Base-by-base conservation (phyloP, 805 yeast genomes). In the Pichia membranifaciens region DNA sequence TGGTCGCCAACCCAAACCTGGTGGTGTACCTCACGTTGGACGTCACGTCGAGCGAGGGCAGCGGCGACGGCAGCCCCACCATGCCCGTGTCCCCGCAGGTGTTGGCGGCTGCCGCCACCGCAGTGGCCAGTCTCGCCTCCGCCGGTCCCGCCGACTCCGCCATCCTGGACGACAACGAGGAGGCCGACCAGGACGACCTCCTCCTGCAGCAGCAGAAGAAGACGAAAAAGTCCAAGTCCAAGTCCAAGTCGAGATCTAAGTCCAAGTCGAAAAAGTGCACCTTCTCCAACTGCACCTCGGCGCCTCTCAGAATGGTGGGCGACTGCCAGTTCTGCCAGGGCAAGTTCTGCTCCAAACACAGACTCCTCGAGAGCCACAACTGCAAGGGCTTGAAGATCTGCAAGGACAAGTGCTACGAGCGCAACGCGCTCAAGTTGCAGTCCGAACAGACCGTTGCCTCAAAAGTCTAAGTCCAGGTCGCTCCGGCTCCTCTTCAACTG, bases 311-410 rank as follows among this genome's bases (percentile, higher is more conserved):
- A 55, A 73, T 78, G 72, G 81, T 87, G 38, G 96, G 96, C 41
- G 89, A 83, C 62, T 88, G 96, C 65, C 76, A 81, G 45, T 84
- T 82, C 61, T 88, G 96, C 65, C 78, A 78, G 41, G 95, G 95
- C 39, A 84, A 82, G 59, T 88, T 79, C 65, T 88, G 96, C 66
- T 83, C 91, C 29, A 84, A 84, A 58, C 96, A 88, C 68, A 76
- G 96, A 48, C 71, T 88, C 47, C 72, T 89, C 68, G 96, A 88
- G 66, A 88, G 82, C 64, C 96, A 88, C 67, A 64, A 74, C 50
- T 88, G 96, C 62, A 72, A 75, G 48, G 95, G 93, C 6, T 74
- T 88, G 50, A 84, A 82, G 59, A 74, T 70, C 54, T 87, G 95
- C 71, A 87, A 87, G 71, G 90, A 87, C 57, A 79, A 76, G 57